A percentile compares a stretch with the other conserved stretches of the same genome.
These are phyloP conservation scores for Wickerhamiella sergipiensis DNA, from an alignment of 805 yeast species.

Conservation along the genomic window DNA sequence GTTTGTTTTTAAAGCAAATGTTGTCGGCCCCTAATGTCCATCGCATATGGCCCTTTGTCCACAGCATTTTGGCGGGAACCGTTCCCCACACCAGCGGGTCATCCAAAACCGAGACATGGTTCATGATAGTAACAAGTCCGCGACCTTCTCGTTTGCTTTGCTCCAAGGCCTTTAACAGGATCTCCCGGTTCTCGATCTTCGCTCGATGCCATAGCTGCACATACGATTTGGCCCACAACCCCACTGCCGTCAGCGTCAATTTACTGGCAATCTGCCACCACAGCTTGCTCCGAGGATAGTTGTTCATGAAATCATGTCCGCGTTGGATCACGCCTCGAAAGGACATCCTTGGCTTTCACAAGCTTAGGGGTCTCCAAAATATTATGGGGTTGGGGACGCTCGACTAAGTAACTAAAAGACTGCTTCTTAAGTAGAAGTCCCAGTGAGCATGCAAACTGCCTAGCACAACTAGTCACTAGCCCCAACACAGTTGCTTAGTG, in stretches of 20 bases:
- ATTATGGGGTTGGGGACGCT: too few relatives aligned
- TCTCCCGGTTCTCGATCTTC: constrained; percentile 44
- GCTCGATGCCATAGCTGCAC: constrained; percentile 53
- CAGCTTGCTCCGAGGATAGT: constrained; percentile 44
- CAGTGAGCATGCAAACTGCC: too few relatives aligned
- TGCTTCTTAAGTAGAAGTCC: too few relatives aligned
- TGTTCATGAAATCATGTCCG: constrained; percentile 56
- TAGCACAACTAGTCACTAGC: too few relatives aligned
- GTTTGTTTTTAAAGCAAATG: constrained; percentile 46
- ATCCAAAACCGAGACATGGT: constrained; percentile 60
- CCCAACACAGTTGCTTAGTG: too few relatives aligned
- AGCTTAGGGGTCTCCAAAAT: too few relatives aligned
- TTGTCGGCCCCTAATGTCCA: constrained; percentile 95
- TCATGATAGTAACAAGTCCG: constrained; percentile 74
- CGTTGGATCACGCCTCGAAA: constrained; percentile 1
- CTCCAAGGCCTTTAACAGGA: constrained; percentile 49
- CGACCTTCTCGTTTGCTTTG: constrained; percentile 54
- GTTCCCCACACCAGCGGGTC: constrained; percentile 88
- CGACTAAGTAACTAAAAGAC: too few relatives aligned
- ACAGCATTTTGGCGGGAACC: constrained; percentile 58
- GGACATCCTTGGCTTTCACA: background rate
- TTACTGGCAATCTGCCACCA: constrained; percentile 61
- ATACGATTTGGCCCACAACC: constrained; percentile 48
- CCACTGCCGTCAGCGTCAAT: constrained; percentile 52
- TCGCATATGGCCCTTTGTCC: constrained; percentile 50